Base-by-base conservation (phyloP, 257 asterid species). In the Solanum microdontum region DNA sequence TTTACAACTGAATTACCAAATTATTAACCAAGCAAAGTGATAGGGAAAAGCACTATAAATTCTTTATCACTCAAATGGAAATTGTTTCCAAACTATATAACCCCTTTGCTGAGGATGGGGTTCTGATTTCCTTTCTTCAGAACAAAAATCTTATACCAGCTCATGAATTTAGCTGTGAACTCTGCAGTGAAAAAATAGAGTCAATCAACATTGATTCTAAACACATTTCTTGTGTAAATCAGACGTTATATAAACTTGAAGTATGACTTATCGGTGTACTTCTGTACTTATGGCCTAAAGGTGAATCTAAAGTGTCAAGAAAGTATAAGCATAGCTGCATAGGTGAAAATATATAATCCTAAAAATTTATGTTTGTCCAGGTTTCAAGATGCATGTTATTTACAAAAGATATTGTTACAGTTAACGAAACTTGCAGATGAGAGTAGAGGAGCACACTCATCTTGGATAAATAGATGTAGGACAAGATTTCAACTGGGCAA, bases 161-260 rank as follows among this genome's bases (percentile, higher is more conserved):
- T 92, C 93, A 89, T 90, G 88, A 90, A 92, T 86, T 92, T 92
- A 74, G 92, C 92, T 82, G 94, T 89, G 76, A 94, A 94, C 88
- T 95, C 98, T 95, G 94, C 69, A 64, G 74, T 24, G 88, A 75
- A 55, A 88, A 74, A 90, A 72, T 1, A 36, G 39, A 39, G 48
- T 23, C 76, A 24, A 60, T 33, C 13, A 55, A 55, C 64, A 6
- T 19, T 55, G 64, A 19, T 19, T 55, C 64, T 19, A 21, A 40
- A 60, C 36, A 32, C 15, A 10, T 58, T 58, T 84, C 39, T 74
- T 7, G 13, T 14, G 33, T 39, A 76, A 79, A 79, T 13, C 62
- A 43, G 24, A 14, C 3, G 26, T 43, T 26, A 43, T 43, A 79
- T 79, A 43, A 43, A 43, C 84, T 13, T 14, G n/a, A 79, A 13